Evolutionary conservation across 192 early-diverging fungal genomes (phyloP), one percentile per base, ranked within the genome.

Genomic region (Rhizophagus prolifer): DNA sequence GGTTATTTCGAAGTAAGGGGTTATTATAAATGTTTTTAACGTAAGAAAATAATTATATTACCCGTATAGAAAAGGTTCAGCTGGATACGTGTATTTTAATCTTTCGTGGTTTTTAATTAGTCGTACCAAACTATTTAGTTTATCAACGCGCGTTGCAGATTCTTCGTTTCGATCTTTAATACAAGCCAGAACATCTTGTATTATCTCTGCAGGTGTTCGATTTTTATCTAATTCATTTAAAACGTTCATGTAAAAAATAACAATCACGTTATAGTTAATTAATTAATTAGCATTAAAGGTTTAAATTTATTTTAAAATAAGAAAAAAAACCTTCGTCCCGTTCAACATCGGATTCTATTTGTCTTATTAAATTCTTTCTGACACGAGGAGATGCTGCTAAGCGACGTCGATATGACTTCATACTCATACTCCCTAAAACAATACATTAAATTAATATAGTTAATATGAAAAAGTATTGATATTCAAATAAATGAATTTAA

Each of bases 41-140:
- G 13, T 5, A 28, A 21, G 25, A 12, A 19, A 0, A 19, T 14
- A 70, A 70, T 47, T 21, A 12, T 10, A 26, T 14, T 34, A 76
- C 75, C 75, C 75, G 3, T 26, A 3, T 67, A 76, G 58, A 36
- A 76, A 67, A 13, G 75, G 75, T 36, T 76, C 47, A 8, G 75
- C 54, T 1, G 63, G 64, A 68, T 76, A 76, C 8, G 75, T 76
- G 16, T 76, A 76, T 34, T 76, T 76, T 50, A 76, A 34, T 31
- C 75, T 46, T 76, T 76, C 75, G 14, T 76, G 75, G 67, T 76
- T 76, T 67, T 76, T 76, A 36, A 76, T 65, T 76, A 76, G 54
- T 58, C 75, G 31, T 14, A 76, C 58, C 13, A 76, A 68, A 31
- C 75, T 68, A 10, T 46, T 46, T 58, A 76, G 54, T 63, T 76